phyloP scores from a whole-genome alignment of 371 early-diverging fungal genomes.

The Umbelopsis sp. region DNA sequence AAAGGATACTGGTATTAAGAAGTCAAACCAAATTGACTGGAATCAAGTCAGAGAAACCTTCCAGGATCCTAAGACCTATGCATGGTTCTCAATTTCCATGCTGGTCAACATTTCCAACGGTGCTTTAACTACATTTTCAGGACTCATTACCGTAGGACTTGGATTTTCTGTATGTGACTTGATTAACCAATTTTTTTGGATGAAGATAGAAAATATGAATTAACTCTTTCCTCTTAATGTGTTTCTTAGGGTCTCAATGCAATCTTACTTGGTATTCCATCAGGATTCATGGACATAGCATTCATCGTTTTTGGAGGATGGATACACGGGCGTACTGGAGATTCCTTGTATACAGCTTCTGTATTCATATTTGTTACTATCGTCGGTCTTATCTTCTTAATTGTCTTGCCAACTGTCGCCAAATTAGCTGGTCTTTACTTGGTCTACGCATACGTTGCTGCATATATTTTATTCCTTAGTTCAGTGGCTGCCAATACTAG shows the following conservation, averaged over 20 bases:
- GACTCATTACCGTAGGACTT: slow-evolving; percentile 33
- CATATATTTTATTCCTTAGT: slow-evolving; percentile 31
- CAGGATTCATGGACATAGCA: slow-evolving; percentile 26
- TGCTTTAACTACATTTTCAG: slow-evolving; percentile 39
- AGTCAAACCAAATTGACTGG: slow-evolving; percentile 26
- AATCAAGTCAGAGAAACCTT: slow-evolving; percentile 37
- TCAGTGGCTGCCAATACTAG: slow-evolving; percentile 34
- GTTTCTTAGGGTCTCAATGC: slow-evolving; percentile 26
- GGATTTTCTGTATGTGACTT: slow-evolving; percentile 38
- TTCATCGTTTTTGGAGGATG: slow-evolving; percentile 23
- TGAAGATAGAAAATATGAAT: not conserved
- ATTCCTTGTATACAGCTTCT: slow-evolving; percentile 27
- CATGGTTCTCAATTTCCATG: slow-evolving; percentile 25
- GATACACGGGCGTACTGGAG: slow-evolving; percentile 13
- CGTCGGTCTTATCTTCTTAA: slow-evolving; percentile 37
- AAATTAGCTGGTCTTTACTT: slow-evolving; percentile 40
- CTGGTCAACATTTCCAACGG: slow-evolving; percentile 35
- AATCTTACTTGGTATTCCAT: slow-evolving; percentile 38
- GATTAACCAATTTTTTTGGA: not conserved
- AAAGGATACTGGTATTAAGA: slow-evolving; percentile 40
- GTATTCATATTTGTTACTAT: slow-evolving; percentile 32
- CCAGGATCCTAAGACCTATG: slow-evolving; percentile 36
- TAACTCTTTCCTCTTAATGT: too few relatives aligned
- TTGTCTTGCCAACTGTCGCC: slow-evolving; percentile 30
- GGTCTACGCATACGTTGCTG: slow-evolving; percentile 33